Percentiles rank a stretch among this genome's conserved stretches.
Evolutionary conservation across 2,329 filamentous ascomycete genomes (phyloP).

Genomic region (Fonsecaea monophora): DNA sequence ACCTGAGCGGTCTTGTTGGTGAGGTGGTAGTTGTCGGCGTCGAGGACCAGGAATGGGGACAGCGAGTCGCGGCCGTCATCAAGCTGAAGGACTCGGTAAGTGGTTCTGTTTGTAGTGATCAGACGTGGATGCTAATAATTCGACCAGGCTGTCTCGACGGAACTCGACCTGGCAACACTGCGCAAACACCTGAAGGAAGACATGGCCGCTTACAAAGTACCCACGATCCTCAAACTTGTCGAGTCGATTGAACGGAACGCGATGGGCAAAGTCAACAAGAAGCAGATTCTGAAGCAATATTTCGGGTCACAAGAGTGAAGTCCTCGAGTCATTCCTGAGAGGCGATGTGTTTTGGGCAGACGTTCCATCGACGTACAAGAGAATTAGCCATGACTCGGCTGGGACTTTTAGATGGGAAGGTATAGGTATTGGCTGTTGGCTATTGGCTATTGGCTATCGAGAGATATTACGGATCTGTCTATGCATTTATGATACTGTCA

Average conservation of each 20-base stretch:
- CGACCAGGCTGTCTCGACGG: constrained; percentile 6
- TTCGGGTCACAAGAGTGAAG: constrained; percentile 44
- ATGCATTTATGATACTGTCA: too few species aligned
- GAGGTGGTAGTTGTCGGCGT: constrained; percentile 91
- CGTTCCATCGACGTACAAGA: too few species aligned
- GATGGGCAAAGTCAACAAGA: constrained; percentile 83
- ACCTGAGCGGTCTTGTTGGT: constrained; percentile 62
- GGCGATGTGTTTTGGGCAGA: too few species aligned
- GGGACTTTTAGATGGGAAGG: too few species aligned
- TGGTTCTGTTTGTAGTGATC: neutral
- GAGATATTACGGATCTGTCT: too few species aligned
- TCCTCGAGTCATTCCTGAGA: neutral
- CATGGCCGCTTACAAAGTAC: constrained; percentile 89
- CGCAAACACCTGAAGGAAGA: constrained; percentile 64
- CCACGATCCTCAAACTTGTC: constrained; percentile 82
- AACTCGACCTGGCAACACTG: constrained; percentile 43
- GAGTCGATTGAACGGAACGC: constrained; percentile 85
- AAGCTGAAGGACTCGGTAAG: constrained; percentile 36
- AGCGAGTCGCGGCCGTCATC: constrained; percentile 88
- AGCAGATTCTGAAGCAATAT: constrained; percentile 56
- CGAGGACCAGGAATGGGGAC: constrained; percentile 87
- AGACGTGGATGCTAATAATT: neutral
- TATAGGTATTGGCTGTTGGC: too few species aligned
- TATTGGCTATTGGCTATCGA: too few species aligned
- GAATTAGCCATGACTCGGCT: too few species aligned